Conservation (phyloP, 176 grass and related monocot species). For the Microstegium vimineum region DNA sequence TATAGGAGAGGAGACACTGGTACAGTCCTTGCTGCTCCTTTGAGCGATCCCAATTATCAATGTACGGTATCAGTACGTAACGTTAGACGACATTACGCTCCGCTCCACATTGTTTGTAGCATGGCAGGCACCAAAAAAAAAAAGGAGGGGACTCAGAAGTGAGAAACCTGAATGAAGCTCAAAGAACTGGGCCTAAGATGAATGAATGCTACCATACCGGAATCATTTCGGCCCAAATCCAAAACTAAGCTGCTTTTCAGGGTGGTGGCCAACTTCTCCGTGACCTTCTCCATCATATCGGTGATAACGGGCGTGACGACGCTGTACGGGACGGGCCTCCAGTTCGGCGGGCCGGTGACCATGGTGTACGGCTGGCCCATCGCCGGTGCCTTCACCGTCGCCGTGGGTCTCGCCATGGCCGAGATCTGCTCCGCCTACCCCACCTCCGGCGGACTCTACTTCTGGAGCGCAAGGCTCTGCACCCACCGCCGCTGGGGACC, state of each 20-base stretch:
- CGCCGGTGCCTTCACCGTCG: constrained; percentile 62
- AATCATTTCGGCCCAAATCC: background rate
- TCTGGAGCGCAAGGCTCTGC: constrained; percentile 79
- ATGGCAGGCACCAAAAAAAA: too few species aligned
- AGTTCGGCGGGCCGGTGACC: constrained; percentile 63
- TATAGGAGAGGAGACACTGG: too few species aligned
- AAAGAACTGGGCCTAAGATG: background rate
- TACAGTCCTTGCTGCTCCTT: background rate
- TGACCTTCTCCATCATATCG: constrained; percentile 79
- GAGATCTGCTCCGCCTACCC: constrained; percentile 94
- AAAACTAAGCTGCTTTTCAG: background rate
- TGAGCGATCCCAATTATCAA: too few species aligned
- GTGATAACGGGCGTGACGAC: constrained; percentile 88
- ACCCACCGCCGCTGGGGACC: constrained; percentile 44
- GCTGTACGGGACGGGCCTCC: constrained; percentile 65
- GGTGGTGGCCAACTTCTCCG: constrained; percentile 69
- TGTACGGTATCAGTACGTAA: too few species aligned
- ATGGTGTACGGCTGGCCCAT: constrained; percentile 80
- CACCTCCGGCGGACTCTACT: constrained; percentile 82
- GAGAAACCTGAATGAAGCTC: too few species aligned
- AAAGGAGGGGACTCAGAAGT: too few species aligned
- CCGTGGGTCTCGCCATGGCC: constrained; percentile 74
- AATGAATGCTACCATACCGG: too few species aligned
- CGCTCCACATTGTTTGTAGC: too few species aligned
- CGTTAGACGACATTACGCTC: too few species aligned